phyloP scores from a whole-genome alignment of 2,329 filamentous ascomycete species.

The Pseudogymnoascus sp. region DNA sequence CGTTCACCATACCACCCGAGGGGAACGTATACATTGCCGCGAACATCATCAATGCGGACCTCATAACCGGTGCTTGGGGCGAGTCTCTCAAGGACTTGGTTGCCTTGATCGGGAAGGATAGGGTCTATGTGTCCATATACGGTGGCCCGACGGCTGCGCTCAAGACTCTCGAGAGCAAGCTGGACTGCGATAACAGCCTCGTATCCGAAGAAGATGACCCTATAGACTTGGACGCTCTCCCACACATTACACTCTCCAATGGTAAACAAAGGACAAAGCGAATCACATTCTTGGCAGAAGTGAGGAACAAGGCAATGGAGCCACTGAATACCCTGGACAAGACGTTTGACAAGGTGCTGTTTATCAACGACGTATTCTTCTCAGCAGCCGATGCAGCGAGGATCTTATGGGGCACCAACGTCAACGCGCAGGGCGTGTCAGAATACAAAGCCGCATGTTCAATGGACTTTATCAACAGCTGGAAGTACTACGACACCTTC shows the following conservation, averaged over 20 bases:
- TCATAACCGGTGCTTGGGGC: conserved; percentile 59
- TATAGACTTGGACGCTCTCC: conserved; percentile 47
- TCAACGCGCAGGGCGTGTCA: conserved; percentile 19
- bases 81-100: conserved; percentile 52
- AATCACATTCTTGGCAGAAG: conserved; percentile 65
- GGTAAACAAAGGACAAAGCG: conserved; percentile 59
- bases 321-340: conserved; percentile 46
- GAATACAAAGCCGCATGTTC: conserved; percentile 63
- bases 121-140: conserved; percentile 66
- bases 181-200: conserved; percentile 43
- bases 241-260: conserved; percentile 52
- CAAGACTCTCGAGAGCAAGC: conserved; percentile 39
- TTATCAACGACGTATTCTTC: conserved; percentile 59
- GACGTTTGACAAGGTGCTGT: conserved; percentile 49
- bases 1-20: conserved; percentile 36
- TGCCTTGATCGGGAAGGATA: conserved; percentile 56
- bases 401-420: conserved; percentile 56
- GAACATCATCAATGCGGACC: conserved; percentile 59
- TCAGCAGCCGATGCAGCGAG: conserved; percentile 44
- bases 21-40: conserved; percentile 69
- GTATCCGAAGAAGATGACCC: conserved; percentile 47
- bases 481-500: conserved; percentile 67
- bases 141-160: conserved; percentile 52
- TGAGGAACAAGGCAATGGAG: conserved; percentile 60
- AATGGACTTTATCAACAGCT: conserved; percentile 60